A percentile compares a stretch with the other conserved stretches of the same genome.
phyloP scores from a whole-genome alignment of 2,329 filamentous ascomycete genomes.

The Paracoccidioides brasiliensis region DNA sequence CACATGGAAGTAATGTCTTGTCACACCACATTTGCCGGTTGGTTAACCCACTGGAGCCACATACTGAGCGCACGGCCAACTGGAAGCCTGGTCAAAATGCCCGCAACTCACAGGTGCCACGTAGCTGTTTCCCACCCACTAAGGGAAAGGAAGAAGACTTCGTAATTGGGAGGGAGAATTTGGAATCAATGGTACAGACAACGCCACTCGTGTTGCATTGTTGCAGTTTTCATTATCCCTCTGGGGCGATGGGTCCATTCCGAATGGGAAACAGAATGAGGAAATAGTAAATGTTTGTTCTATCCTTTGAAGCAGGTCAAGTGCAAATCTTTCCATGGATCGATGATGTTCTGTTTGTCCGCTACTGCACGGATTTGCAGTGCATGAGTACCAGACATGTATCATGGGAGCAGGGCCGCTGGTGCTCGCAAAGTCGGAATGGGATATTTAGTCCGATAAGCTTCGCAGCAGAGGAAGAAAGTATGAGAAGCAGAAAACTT shows the following conservation, averaged over 20 bases:
- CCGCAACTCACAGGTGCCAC: slow-evolving; percentile 1
- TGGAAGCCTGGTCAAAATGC: slow-evolving; percentile 1
- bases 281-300: neutral
- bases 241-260: neutral
- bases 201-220: slow-evolving; percentile 1
- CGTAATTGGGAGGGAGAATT: neutral
- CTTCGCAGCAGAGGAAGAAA: neutral
- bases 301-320: neutral
- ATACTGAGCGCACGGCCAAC: neutral
- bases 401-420: neutral
- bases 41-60: neutral
- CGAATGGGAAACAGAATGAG: neutral
- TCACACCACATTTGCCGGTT: neutral
- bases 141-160: neutral
- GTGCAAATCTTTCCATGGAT: neutral
- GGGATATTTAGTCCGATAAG: neutral
- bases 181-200: neutral
- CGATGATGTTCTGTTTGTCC: neutral
- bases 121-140: neutral
- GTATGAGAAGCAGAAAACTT: neutral
- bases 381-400: neutral
- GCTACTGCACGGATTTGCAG: neutral
- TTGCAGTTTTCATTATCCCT: neutral
- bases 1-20: slow-evolving; percentile 1
- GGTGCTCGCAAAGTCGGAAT: neutral